Percentiles rank a stretch among this genome's conserved stretches.
Evolutionary conservation across 2,329 filamentous ascomycete genomes (phyloP).

Genomic region (Mycosphaerella sp.): DNA sequence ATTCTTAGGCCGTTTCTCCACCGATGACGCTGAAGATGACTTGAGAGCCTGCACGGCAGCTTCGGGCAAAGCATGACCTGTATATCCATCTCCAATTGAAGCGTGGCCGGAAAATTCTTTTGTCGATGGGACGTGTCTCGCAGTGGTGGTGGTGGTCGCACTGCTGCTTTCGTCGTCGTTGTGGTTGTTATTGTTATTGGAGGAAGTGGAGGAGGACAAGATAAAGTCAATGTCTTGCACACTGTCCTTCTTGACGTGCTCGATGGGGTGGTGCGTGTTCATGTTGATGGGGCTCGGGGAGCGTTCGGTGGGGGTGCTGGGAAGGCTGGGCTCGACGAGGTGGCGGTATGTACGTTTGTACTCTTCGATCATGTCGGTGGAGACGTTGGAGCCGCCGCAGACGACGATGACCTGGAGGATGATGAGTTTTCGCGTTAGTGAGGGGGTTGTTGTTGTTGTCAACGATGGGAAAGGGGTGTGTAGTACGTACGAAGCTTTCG

Average conservation of each 20-base stretch:
- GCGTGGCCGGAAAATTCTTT: constrained; percentile 6
- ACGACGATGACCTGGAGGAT: constrained; percentile 57
- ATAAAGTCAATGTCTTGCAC: neutral
- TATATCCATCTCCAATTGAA: constrained; percentile 5
- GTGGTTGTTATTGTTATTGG: no score
- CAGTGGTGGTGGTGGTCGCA: neutral
- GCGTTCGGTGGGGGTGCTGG: constrained; percentile 1
- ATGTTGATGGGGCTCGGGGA: constrained; percentile 1
- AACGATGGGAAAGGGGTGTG: no score
- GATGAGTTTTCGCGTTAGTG: no score
- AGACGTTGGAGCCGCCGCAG: constrained; percentile 61
- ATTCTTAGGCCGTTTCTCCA: constrained; percentile 9
- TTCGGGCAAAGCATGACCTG: neutral
- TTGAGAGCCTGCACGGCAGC: neutral
- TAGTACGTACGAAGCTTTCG: constrained; percentile 55
- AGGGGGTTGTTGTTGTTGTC: neutral
- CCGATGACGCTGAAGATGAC: neutral
- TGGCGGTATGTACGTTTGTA: constrained; percentile 40
- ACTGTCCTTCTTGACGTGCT: constrained; percentile 1
- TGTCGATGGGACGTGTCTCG: neutral
- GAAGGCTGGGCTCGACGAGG: constrained; percentile 5
- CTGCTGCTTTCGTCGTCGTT: neutral
- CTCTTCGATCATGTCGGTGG: constrained; percentile 44
- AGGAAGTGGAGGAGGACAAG: no score
- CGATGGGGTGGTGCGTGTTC: neutral